phyloP scores from a whole-genome alignment of 2,329 filamentous ascomycete species.

The Neofusicoccum ribis region DNA sequence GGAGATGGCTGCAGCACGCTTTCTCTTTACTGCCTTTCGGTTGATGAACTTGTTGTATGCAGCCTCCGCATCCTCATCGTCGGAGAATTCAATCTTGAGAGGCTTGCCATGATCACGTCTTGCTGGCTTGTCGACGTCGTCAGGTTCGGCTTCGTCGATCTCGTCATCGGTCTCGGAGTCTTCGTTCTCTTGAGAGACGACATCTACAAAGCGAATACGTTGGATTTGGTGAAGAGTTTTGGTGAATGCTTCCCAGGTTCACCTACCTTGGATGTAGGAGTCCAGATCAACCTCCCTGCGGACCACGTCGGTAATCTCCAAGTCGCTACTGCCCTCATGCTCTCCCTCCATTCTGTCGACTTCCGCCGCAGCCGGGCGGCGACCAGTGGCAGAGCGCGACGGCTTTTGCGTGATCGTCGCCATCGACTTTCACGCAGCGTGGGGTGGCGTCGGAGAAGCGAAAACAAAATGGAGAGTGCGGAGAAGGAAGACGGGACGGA shows the following conservation, averaged over 20 bases:
- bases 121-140: not conserved
- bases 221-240: not conserved
- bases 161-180: not conserved
- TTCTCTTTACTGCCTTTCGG: slow-evolving; percentile 55
- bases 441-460: not conserved
- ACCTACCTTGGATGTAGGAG: slow-evolving; percentile 34
- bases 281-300: slow-evolving; percentile 32
- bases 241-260: not conserved
- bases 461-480: not conserved
- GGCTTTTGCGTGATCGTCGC: not conserved
- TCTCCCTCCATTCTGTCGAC: slow-evolving; percentile 22
- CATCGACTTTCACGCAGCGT: slow-evolving; percentile 1
- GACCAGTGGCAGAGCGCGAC: not conserved
- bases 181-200: not conserved
- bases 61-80: slow-evolving; percentile 57
- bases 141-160: not conserved
- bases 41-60: slow-evolving; percentile 67
- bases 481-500: not conserved
- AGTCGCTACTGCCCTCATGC: slow-evolving; percentile 32
- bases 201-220: not conserved
- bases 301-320: slow-evolving; percentile 42
- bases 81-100: slow-evolving; percentile 30
- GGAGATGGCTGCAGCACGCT: slow-evolving; percentile 45
- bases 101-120: not conserved
- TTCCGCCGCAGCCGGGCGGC: not conserved